phyloP scores from a whole-genome alignment of 805 yeast genomes.

The Nakazawaea holstii region DNA sequence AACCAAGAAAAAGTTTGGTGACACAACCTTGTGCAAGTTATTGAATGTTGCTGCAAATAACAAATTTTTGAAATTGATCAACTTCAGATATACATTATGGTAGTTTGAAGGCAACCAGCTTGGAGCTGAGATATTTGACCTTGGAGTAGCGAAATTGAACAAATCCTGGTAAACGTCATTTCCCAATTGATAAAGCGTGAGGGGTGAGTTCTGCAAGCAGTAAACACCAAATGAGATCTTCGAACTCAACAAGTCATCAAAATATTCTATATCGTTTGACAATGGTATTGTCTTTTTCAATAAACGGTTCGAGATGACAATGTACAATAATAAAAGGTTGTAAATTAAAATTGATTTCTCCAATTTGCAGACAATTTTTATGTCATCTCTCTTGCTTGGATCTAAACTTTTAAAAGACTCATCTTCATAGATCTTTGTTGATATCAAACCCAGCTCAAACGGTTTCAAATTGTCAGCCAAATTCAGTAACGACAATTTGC shows the following conservation, averaged over 20 bases:
- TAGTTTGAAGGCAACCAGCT: slow-evolving; percentile 18
- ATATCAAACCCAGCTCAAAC: background rate
- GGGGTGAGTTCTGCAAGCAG: slow-evolving; percentile 34
- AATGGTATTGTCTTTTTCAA: slow-evolving; percentile 37
- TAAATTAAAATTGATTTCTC: slow-evolving; percentile 20
- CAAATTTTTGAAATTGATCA: background rate
- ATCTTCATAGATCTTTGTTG: background rate
- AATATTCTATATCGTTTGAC: slow-evolving; percentile 39
- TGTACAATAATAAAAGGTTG: slow-evolving; percentile 15
- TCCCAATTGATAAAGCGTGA: slow-evolving; percentile 14
- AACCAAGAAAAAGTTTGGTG: slow-evolving; percentile 23
- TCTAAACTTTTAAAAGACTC: background rate
- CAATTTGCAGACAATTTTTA: slow-evolving; percentile 10
- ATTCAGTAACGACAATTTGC: background rate
- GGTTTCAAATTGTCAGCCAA: background rate
- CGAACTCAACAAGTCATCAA: slow-evolving; percentile 33
- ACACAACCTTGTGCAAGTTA: slow-evolving; percentile 8
- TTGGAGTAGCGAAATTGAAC: slow-evolving; percentile 14
- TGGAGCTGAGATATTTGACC: slow-evolving; percentile 16
- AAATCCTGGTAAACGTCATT: slow-evolving; percentile 22
- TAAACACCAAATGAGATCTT: slow-evolving; percentile 27
- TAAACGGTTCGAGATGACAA: slow-evolving; percentile 21
- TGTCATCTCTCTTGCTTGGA: background rate
- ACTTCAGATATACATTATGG: background rate
- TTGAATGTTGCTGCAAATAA: background rate